Evolutionary conservation across 495 filamentous ascomycete species (phyloP).

Genomic region (Penicillium parvum): DNA sequence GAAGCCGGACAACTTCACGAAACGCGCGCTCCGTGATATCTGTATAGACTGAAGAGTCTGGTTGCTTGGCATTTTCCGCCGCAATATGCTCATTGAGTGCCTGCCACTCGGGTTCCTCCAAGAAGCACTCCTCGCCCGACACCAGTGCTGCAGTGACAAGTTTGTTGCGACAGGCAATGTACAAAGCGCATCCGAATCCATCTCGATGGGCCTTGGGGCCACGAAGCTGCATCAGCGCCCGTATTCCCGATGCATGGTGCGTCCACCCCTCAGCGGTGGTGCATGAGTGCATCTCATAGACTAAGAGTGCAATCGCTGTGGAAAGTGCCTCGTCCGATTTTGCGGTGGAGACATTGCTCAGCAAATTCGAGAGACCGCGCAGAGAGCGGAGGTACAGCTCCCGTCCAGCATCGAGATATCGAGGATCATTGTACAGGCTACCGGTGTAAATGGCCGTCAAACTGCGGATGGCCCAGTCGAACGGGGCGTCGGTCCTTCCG

Average conservation of each 20-base stretch:
- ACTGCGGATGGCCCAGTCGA: conserved; percentile 28
- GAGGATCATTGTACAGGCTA: conserved; percentile 17
- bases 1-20: conserved; percentile 23
- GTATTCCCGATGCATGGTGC: conserved; percentile 34
- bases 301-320: conserved; percentile 26
- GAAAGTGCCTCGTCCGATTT: conserved; percentile 27
- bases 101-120: conserved; percentile 34
- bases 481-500: conserved; percentile 12
- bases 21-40: conserved; percentile 28
- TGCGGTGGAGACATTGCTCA: conserved; percentile 17
- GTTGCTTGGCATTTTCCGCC: conserved; percentile 27
- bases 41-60: conserved; percentile 26
- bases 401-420: conserved; percentile 15
- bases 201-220: conserved; percentile 26
- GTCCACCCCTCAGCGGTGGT: conserved; percentile 32
- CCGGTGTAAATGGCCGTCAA: conserved; percentile 26
- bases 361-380: conserved; percentile 13
- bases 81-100: conserved; percentile 26
- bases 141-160: conserved; percentile 28
- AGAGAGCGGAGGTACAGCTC: conserved; percentile 22
- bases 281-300: conserved; percentile 34
- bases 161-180: conserved; percentile 31
- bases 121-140: conserved; percentile 27
- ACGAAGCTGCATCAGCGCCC: conserved; percentile 30
- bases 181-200: conserved; percentile 32